phyloP scores from a whole-genome alignment of 257 asterid species.

The Penstemon davidsonii region DNA sequence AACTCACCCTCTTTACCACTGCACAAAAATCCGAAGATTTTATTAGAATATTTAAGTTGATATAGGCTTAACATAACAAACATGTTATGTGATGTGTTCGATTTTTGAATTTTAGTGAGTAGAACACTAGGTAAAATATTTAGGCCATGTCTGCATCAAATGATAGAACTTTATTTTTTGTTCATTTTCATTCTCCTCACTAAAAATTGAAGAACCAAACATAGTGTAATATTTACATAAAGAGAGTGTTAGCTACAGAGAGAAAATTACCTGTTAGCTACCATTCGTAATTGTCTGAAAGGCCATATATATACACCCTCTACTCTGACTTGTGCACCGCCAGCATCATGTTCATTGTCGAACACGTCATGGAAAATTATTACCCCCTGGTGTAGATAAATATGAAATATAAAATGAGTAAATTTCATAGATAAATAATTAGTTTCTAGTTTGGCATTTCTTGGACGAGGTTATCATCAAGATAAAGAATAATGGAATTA shows the following conservation, averaged over 20 bases:
- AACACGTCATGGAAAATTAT: slow-evolving; percentile 89
- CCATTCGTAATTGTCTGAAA: slow-evolving; percentile 96
- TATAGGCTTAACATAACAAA: background rate
- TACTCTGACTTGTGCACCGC: slow-evolving; percentile 81
- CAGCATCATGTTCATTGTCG: slow-evolving; percentile 72
- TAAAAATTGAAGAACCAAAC: too few species aligned
- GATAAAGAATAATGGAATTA: slow-evolving; percentile 33
- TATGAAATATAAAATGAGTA: slow-evolving; percentile 21
- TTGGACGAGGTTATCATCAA: background rate
- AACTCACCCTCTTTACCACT: slow-evolving; percentile 88
- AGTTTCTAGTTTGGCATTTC: too few species aligned
- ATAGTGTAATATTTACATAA: background rate
- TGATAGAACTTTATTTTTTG: too few species aligned
- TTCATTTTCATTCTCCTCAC: too few species aligned
- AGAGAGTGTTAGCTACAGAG: slow-evolving; percentile 9
- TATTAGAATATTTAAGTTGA: slow-evolving; percentile 19
- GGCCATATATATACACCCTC: slow-evolving; percentile 99
- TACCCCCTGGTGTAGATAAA: slow-evolving; percentile 59
- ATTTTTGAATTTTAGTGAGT: too few species aligned
- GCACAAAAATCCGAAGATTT: slow-evolving; percentile 38
- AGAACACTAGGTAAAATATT: too few species aligned
- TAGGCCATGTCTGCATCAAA: too few species aligned
- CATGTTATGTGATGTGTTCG: background rate
- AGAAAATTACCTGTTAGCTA: slow-evolving; percentile 73
- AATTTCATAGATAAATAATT: background rate